Conservation (phyloP, 2,329 filamentous ascomycete species). For the Aspergillus viridinutans region DNA sequence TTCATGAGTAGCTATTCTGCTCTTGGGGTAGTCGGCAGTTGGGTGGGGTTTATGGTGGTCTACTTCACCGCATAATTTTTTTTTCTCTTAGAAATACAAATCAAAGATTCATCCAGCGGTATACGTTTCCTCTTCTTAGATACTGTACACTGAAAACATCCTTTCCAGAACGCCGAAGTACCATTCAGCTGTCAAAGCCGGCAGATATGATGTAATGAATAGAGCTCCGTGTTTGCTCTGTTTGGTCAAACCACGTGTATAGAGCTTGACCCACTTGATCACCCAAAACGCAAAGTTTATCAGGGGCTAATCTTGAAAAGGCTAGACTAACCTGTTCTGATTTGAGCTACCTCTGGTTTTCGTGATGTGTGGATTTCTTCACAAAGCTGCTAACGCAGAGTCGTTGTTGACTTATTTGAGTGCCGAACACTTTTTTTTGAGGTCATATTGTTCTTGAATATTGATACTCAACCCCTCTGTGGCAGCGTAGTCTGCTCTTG, state of each 20-base stretch:
- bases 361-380: not conserved
- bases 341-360: not conserved
- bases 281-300: conserved; percentile 17
- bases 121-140: not conserved
- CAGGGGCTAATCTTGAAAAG: conserved; percentile 8
- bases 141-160: not conserved
- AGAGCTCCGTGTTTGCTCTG: conserved; percentile 9
- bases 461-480: not conserved
- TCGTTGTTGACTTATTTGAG: not conserved
- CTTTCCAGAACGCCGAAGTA: not conserved
- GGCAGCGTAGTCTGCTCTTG: not conserved
- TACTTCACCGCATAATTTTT: conserved; percentile 60
- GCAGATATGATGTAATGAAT: conserved; percentile 15
- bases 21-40: conserved; percentile 91
- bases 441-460: not conserved
- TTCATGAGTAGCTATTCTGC: conserved; percentile 94
- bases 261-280: conserved; percentile 15
- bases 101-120: not conserved
- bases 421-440: not conserved
- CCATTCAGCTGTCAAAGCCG: not conserved
- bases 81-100: not conserved
- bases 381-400: not conserved
- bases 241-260: conserved; percentile 18
- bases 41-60: conserved; percentile 89
- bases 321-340: conserved; percentile 6